Conservation (phyloP, 1,139 yeast genomes). For the Pichia sp. region DNA sequence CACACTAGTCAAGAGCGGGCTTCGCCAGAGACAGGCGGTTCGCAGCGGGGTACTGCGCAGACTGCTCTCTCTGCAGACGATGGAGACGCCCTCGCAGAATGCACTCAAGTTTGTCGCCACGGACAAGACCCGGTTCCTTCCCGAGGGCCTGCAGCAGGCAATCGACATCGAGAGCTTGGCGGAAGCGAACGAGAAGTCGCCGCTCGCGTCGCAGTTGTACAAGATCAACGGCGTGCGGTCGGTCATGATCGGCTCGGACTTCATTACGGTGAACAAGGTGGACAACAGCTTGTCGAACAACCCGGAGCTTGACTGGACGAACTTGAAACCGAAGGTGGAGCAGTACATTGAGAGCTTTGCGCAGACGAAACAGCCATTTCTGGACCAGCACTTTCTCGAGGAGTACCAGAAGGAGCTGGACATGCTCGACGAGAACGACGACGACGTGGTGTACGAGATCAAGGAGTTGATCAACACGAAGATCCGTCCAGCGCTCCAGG, state of each 20-base stretch:
- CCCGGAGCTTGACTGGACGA: conserved; percentile 30
- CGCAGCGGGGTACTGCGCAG: neutral
- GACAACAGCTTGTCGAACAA: conserved; percentile 30
- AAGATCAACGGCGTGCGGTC: conserved; percentile 81
- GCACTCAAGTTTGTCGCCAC: conserved; percentile 73
- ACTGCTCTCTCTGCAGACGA: conserved; percentile 40
- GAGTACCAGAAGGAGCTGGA: conserved; percentile 26
- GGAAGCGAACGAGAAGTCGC: conserved; percentile 69
- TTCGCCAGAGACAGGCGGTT: neutral
- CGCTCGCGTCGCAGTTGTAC: conserved; percentile 75
- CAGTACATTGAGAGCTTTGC: conserved; percentile 24
- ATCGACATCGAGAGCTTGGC: conserved; percentile 57
- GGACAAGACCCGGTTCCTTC: conserved; percentile 46
- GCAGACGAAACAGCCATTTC: conserved; percentile 26
- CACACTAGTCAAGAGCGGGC: neutral
- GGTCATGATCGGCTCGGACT: conserved; percentile 78
- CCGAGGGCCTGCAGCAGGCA: conserved; percentile 54
- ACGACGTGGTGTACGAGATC: conserved; percentile 52
- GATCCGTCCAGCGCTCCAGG: conserved; percentile 64
- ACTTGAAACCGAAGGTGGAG: conserved; percentile 25
- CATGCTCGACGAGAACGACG: conserved; percentile 39
- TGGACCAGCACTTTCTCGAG: conserved; percentile 21
- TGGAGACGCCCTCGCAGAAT: conserved; percentile 84
- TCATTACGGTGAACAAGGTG: conserved; percentile 33
- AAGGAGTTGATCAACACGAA: conserved; percentile 58